Evolutionary conservation across 2,329 filamentous ascomycete genomes (phyloP), one percentile per base, ranked within the genome.

Genomic region (Lecanicillium sp.): DNA sequence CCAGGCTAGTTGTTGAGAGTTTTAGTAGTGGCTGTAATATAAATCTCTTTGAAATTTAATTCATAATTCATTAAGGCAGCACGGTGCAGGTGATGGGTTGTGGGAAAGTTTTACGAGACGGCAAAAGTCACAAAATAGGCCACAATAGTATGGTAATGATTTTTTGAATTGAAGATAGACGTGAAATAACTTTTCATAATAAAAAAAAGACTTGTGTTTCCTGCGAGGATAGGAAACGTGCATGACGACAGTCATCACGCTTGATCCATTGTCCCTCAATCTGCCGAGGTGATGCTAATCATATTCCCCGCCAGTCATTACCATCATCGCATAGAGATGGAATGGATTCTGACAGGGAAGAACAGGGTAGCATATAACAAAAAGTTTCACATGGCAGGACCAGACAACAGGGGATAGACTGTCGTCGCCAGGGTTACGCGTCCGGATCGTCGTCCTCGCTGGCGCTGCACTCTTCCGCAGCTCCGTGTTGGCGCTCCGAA

Each of bases 391-490:
- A 59, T 57, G 54, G 58, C 64, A 76, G 72, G 72, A 76, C 69
- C 72, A 79, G 73, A 66, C 65, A 71, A 75, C 72, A 80, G 78
- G 75, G 77, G 74, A 73, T 76, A 74, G 71, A 73, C 72, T 72
- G 71, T 70, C 73, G 72, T 71, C 69, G 57, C 68, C 64, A 48
- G 52, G 53, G 66, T 67, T 69, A 74, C 54, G 77, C 77, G 51
- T 84, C 79, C 50, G 84, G 77, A 45, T 80, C 77, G 56, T 74
- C 70, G 44, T 82, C 81, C 54, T 84, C 79, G 54, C 71, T 74
- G 58, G 63, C 64, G 60, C 74, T 72, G 51, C 54, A 56, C 45
- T 68, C 65, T 46, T 65, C 61, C 52, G 60, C 56, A 51, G 55
- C 62, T 49, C 52, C 46, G 46, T 56, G 53, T 40, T 50, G 44